phyloP scores from a whole-genome alignment of 2,329 filamentous ascomycete genomes.

The Clathrospora elynae region DNA sequence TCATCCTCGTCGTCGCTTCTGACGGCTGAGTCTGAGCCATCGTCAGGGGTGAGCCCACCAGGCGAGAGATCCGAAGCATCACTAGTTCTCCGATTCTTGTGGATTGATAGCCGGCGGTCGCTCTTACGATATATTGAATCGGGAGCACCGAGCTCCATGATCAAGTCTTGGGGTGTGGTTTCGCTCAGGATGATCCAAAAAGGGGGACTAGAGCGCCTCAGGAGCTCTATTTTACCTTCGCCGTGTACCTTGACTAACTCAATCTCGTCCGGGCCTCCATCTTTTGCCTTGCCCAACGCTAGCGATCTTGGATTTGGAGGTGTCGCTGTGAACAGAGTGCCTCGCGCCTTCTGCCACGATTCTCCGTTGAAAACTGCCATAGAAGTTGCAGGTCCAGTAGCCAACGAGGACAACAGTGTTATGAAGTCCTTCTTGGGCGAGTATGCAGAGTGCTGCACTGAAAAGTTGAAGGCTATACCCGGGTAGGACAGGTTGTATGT shows the following conservation, averaged over 20 bases:
- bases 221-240: constrained; percentile 76
- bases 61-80: constrained; percentile 45
- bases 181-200: constrained; percentile 79
- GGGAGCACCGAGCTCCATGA: constrained; percentile 88
- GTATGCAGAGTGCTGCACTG: constrained; percentile 74
- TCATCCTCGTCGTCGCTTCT: constrained; percentile 51
- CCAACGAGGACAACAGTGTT: constrained; percentile 77
- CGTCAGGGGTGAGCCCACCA: constrained; percentile 36
- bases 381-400: constrained; percentile 75
- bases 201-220: constrained; percentile 69
- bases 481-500: constrained; percentile 93
- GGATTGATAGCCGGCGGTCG: constrained; percentile 86
- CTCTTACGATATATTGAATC: constrained; percentile 93
- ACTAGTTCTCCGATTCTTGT: constrained; percentile 54
- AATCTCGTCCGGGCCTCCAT: constrained; percentile 85
- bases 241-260: constrained; percentile 79
- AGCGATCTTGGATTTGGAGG: constrained; percentile 76
- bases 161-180: constrained; percentile 88
- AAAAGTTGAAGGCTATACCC: constrained; percentile 90
- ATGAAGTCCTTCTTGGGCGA: constrained; percentile 81
- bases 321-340: constrained; percentile 74
- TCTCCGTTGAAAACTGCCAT: constrained; percentile 91
- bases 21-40: constrained; percentile 44
- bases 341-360: constrained; percentile 85
- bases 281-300: constrained; percentile 68